These are phyloP conservation scores for Stemphylium vesicarium DNA, from an alignment of 2,329 filamentous ascomycete species.

Conservation along the genomic window DNA sequence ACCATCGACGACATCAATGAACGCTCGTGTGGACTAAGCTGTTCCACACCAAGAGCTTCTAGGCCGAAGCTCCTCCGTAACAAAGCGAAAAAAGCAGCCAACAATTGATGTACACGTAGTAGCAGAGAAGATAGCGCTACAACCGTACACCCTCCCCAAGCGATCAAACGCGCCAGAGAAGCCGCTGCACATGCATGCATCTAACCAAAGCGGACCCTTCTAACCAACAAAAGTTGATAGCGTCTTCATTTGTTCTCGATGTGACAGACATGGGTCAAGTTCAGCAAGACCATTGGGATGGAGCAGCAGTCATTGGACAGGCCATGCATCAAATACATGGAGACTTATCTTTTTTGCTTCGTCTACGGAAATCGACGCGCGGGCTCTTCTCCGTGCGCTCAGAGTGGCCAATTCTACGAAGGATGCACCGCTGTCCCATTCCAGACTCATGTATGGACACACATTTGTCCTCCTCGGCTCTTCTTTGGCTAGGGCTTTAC, in stretches of 20 bases:
- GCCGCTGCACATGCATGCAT: slow-evolving; percentile 3
- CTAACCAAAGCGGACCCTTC: not conserved
- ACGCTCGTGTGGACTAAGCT: not conserved
- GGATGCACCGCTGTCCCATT: not conserved
- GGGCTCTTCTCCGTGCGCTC: not conserved
- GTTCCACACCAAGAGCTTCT: not conserved
- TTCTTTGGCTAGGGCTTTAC: not conserved
- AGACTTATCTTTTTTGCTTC: not conserved
- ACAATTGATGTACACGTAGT: slow-evolving; percentile 10
- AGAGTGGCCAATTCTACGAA: not conserved
- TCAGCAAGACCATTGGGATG: not conserved
- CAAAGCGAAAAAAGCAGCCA: not conserved
- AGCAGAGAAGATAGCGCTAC: not conserved
- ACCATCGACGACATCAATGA: not conserved
- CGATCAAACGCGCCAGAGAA: not conserved
- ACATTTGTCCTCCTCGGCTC: not conserved
- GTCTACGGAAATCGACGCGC: not conserved
- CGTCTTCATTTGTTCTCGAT: not conserved
- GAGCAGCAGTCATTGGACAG: not conserved
- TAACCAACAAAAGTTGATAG: not conserved
- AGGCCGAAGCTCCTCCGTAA: not conserved
- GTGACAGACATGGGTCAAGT: not conserved
- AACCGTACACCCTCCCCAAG: not conserved
- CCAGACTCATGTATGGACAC: not conserved
- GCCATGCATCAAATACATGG: not conserved